Evolutionary conservation across 2,329 filamentous ascomycete genomes (phyloP), one percentile per base, ranked within the genome.

Genomic region (Colletotrichum higginsianum): DNA sequence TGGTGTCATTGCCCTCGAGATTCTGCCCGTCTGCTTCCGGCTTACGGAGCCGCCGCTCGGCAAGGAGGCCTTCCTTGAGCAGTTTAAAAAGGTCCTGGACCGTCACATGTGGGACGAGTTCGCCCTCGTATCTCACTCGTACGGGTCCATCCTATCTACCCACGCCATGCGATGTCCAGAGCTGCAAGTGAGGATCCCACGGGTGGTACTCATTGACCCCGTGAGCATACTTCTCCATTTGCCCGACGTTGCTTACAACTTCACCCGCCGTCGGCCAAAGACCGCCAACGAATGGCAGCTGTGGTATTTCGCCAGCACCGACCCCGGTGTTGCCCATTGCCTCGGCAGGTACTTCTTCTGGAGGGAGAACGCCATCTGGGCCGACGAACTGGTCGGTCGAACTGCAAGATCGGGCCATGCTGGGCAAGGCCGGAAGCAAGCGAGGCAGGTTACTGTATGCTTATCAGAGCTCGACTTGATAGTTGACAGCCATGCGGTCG

Each of bases 161-260:
- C 89, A 93, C 76, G 84, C 93, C 61, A 82, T 94, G 15, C 85
- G 85, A 35, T 83, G 85, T 30, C 79, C 84, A 0, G 75, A 73
- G 1, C 78, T 91, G 1, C 81, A 85, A 46, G 78, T 87, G 3
- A 85, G 89, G 16, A 84, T 92, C 18, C 84, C 77, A 8, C 83
- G 84, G 0, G 76, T 83, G 7, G 79, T 88, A 30, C 80, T 89
- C 49, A 80, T 88, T 63, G 87, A 94, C 77, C 92, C 92, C 0
- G 90, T 94, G 12, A 89, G 87, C 30, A 86, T 94, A 65, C 81
- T 93, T 66, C 84, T 94, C 44, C 92, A 94, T 78, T 84, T 92
- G 46, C 92, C 92, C 1, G 86, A 92, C 72, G 90, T 94, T 42
- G 90, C 91, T 13, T 93, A 90, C 83, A 94, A 94, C 80, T 94